Conservation (phyloP, 257 asterid genomes). For the Ballota nigra region DNA sequence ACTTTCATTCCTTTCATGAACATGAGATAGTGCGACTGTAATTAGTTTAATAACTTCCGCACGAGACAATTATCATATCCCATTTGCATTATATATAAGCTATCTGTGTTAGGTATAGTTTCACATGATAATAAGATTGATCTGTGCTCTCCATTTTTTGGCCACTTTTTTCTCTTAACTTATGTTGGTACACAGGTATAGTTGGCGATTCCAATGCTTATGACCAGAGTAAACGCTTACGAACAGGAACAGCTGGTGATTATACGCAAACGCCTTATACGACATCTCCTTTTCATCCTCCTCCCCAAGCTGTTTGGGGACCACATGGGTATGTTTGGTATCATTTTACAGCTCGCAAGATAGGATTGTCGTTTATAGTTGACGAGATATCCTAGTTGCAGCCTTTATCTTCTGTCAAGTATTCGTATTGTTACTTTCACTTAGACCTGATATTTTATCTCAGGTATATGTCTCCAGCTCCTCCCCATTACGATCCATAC, state of each 20-base stretch:
- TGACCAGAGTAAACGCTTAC: constrained; percentile 95
- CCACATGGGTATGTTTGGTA: constrained; percentile 73
- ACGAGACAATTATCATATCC: background rate
- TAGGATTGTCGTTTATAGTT: background rate
- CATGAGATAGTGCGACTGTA: background rate
- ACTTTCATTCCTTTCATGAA: background rate
- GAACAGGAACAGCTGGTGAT: constrained; percentile 96
- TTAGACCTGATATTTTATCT: constrained; percentile 20
- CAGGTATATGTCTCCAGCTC: constrained; percentile 94
- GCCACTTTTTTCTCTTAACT: background rate
- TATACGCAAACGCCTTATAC: constrained; percentile 80
- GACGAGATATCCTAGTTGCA: background rate
- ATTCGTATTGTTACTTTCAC: background rate
- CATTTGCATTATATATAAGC: background rate
- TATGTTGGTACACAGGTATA: constrained; percentile 43
- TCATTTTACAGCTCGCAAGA: background rate
- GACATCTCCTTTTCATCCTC: constrained; percentile 96
- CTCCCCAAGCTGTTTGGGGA: constrained; percentile 90
- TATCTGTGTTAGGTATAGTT: background rate
- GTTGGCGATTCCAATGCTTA: constrained; percentile 77
- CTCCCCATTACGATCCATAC: constrained; percentile 95
- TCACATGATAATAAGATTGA: background rate
- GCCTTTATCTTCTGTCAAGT: constrained; percentile 4
- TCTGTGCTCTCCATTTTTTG: background rate
- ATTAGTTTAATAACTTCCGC: background rate